Percentiles rank a stretch among this genome's conserved stretches.
Conservation (phyloP, 1,284 basidiomycete genomes). For the Fomitopsis palustris region DNA sequence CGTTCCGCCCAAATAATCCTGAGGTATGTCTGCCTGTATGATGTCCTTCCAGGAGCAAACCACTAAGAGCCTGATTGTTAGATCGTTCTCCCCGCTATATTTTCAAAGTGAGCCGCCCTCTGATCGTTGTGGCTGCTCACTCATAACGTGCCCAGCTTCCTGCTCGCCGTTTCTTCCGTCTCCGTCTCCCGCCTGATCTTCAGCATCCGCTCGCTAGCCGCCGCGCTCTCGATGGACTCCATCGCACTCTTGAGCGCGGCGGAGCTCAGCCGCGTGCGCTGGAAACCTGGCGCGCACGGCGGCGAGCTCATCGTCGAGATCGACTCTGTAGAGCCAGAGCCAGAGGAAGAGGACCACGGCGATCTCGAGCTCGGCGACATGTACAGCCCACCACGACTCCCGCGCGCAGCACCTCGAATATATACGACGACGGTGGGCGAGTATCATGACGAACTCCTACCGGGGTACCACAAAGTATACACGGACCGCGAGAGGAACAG, state of each 20-base stretch:
- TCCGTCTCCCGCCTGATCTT: constrained; percentile 31
- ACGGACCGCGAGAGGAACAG: not conserved
- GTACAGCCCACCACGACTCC: not conserved
- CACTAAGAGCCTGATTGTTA: not conserved
- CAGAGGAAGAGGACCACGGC: constrained; percentile 9
- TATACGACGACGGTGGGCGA: constrained; percentile 16
- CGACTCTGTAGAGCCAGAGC: constrained; percentile 12
- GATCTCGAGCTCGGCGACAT: constrained; percentile 11
- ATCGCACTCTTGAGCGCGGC: constrained; percentile 28
- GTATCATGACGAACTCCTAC: constrained; percentile 15
- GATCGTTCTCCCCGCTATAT: constrained; percentile 21
- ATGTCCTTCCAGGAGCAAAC: not conserved
- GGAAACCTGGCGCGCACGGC: constrained; percentile 19
- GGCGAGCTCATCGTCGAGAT: constrained; percentile 28
- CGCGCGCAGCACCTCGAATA: constrained; percentile 5
- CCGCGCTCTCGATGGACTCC: constrained; percentile 22
- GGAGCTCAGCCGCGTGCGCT: constrained; percentile 28
- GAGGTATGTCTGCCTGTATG: constrained; percentile 9
- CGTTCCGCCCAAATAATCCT: constrained; percentile 7
- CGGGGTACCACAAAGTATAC: constrained; percentile 10
- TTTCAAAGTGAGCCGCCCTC: constrained; percentile 18
- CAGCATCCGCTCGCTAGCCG: constrained; percentile 28
- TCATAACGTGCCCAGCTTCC: constrained; percentile 13
- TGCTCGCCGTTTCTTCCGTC: constrained; percentile 21
- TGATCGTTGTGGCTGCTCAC: not conserved